Percentiles rank a stretch among this genome's conserved stretches.
phyloP scores from a whole-genome alignment of 2,329 filamentous ascomycete genomes.

The Camptophora hylomeconis region DNA sequence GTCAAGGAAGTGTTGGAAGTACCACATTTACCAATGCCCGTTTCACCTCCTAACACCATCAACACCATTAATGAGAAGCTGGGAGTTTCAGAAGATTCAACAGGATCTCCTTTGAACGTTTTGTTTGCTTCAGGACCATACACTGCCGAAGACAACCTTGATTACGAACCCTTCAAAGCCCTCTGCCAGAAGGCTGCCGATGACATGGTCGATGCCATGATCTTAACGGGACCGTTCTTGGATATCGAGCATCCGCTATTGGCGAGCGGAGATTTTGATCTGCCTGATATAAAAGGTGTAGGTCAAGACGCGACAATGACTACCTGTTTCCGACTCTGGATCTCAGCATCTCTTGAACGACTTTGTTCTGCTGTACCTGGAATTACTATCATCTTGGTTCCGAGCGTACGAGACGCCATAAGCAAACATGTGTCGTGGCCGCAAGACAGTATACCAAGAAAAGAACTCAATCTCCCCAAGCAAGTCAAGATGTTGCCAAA shows the following conservation, averaged over 20 bases:
- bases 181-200: constrained; percentile 67
- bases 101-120: constrained; percentile 57
- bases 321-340: constrained; percentile 70
- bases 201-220: constrained; percentile 60
- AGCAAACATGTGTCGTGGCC: constrained; percentile 81
- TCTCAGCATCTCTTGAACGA: constrained; percentile 59
- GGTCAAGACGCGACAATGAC: constrained; percentile 70
- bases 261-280: constrained; percentile 64
- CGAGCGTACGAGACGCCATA: constrained; percentile 70
- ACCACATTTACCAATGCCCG: constrained; percentile 62
- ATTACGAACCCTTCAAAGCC: constrained; percentile 74
- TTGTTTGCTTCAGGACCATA: constrained; percentile 78
- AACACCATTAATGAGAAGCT: constrained; percentile 58
- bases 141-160: constrained; percentile 81
- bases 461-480: constrained; percentile 67
- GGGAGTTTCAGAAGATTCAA: constrained; percentile 43
- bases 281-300: constrained; percentile 52
- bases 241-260: constrained; percentile 84
- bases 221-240: constrained; percentile 78
- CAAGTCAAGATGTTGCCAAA: constrained; percentile 70
- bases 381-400: constrained; percentile 69
- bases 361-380: constrained; percentile 59
- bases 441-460: constrained; percentile 54
- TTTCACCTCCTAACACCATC: constrained; percentile 53
- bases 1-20: constrained; percentile 64